Evolutionary conservation across 2,329 filamentous ascomycete species (phyloP).

Genomic region (Pseudovirgaria hyperparasitica): DNA sequence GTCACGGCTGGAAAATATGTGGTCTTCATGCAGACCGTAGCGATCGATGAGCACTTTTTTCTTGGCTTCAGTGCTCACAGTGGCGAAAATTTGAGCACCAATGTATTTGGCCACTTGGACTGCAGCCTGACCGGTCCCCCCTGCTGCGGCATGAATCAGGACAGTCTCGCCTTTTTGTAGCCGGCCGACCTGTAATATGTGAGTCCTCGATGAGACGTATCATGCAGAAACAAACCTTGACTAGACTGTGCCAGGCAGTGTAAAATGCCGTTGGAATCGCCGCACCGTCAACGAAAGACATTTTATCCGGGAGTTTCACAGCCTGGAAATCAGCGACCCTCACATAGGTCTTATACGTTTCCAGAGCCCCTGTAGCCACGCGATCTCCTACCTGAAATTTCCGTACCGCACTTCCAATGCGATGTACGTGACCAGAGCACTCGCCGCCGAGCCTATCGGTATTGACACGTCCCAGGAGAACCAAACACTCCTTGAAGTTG

Average conservation of each 20-base stretch:
- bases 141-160: conserved; percentile 19
- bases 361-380: conserved; percentile 3
- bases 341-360: conserved; percentile 4
- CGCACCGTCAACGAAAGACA: conserved; percentile 13
- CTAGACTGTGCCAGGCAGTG: conserved; percentile 6
- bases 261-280: conserved; percentile 5
- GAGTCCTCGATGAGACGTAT: too few relatives aligned
- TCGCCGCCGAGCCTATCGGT: conserved; percentile 7
- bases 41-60: conserved; percentile 10
- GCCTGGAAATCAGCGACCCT: conserved; percentile 1
- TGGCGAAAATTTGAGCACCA: conserved; percentile 15
- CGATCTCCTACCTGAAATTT: conserved; percentile 6
- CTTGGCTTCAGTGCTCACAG: conserved; percentile 15
- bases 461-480: conserved; percentile 9
- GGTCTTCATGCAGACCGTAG: conserved; percentile 15
- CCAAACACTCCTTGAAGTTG: conserved; percentile 11
- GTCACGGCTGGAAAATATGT: conserved; percentile 20
- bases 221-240: too few relatives aligned
- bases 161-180: conserved; percentile 7
- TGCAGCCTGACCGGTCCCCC: conserved; percentile 17
- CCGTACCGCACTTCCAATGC: conserved; percentile 6
- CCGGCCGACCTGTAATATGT: too few relatives aligned
- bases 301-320: conserved; percentile 1
- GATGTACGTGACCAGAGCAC: conserved; percentile 9
- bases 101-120: conserved; percentile 12